Percentiles rank a stretch among this genome's conserved stretches.
Conservation (phyloP, 495 filamentous ascomycete genomes). For the Chaetomium cochliodes region DNA sequence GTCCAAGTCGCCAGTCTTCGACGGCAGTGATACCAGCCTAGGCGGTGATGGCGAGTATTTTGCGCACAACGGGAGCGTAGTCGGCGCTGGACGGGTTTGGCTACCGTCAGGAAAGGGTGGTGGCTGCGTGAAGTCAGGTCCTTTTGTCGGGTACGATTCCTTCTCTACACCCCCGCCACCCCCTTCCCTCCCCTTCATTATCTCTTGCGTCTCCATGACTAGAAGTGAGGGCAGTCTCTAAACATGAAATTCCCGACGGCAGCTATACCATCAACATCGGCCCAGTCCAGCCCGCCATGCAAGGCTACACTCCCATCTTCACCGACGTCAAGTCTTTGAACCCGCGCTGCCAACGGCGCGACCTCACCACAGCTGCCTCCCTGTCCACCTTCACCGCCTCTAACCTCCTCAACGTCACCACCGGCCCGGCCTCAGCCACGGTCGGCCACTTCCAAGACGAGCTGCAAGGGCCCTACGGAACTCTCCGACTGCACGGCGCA, state of each 20-base stretch:
- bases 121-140: slow-evolving; percentile 1
- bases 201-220: neutral
- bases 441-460: slow-evolving; percentile 11
- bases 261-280: slow-evolving; percentile 13
- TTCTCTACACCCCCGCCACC: neutral
- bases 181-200: too few species aligned
- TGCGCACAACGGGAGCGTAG: slow-evolving; percentile 5
- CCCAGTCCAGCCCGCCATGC: slow-evolving; percentile 10
- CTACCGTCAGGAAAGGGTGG: slow-evolving; percentile 2
- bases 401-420: slow-evolving; percentile 5
- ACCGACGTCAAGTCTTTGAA: neutral
- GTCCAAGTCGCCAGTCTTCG: slow-evolving; percentile 8
- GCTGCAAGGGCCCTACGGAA: neutral
- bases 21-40: slow-evolving; percentile 8
- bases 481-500: slow-evolving; percentile 4
- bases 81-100: slow-evolving; percentile 9
- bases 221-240: neutral
- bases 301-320: slow-evolving; percentile 8
- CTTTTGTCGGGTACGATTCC: slow-evolving; percentile 2
- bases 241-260: neutral
- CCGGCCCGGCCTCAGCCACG: neutral
- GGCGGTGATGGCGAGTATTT: slow-evolving; percentile 8
- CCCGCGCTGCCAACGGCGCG: slow-evolving; percentile 12
- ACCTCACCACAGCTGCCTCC: slow-evolving; percentile 2
- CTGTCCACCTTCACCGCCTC: neutral